Evolutionary conservation across 345 rosid genomes (phyloP), one percentile per base, ranked within the genome.

Genomic region (Populus pruinosa): DNA sequence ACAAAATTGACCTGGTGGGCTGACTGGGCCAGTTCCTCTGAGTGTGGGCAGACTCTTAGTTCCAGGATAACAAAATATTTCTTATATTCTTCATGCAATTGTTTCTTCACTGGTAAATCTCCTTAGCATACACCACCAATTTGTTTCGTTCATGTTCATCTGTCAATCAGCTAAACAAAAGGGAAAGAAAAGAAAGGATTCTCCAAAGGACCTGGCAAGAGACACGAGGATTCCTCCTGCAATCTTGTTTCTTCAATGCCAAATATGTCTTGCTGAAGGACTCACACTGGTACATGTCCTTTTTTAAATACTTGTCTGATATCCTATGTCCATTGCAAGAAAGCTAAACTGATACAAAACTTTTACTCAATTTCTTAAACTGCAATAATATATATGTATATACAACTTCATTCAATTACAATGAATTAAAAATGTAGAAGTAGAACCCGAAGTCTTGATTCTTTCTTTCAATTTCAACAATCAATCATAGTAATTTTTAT

Each of bases 181-280:
- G 85, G 97, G 93, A 70, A 96, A 92, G 89, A 96, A 90, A 81
- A 87, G 85, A 78, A 89, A 83, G 83, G 97, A 93, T 73, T 85
- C 90, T 68, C n/a, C 80, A 29, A 91, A 90, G 83, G 92, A 91
- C 71, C 71, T 80, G 76, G 89, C 81, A 21, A 89, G 72, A 81
- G 98, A 92, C 80, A 56, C 87, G 76, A 89, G 90, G 83, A 86
- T 91, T 53, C 92, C 95, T 67, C 90, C 95, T 33, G 80, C 87
- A 27, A 90, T 94, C 77, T 77, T 80, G 76, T 89, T 91, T 85
- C 92, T 96, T 84, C 95, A 92, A 78, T 91, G 97, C 76, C 91
- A 91, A 72, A 86, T 93, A 76, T 88, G 85, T 85, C 88, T 96
- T 82, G 94, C 98, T 56, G 95, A 96, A 85, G 99, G 99, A 79